phyloP scores from a whole-genome alignment of 164 flowering plant species.

The Berberis thunbergii region DNA sequence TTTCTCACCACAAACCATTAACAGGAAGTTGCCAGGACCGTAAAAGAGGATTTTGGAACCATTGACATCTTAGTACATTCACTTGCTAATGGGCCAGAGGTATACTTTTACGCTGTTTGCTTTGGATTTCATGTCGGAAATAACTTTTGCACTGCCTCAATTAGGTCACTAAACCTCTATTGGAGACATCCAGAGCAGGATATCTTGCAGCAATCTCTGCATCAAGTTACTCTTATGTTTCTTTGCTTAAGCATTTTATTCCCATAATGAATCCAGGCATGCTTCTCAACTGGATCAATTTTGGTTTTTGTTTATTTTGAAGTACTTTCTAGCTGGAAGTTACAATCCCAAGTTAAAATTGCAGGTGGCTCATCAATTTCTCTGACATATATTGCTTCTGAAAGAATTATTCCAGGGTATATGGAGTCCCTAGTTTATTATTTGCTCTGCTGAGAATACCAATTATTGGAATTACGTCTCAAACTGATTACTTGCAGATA shows the following conservation, averaged over 20 bases:
- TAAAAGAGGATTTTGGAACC: conserved; percentile 87
- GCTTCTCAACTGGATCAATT: conserved; percentile 4
- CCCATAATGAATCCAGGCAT: conserved; percentile 97
- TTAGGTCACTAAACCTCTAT: conserved; percentile 85
- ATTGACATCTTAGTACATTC: conserved; percentile 98
- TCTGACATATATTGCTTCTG: conserved; percentile 96
- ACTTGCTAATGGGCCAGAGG: conserved; percentile 98
- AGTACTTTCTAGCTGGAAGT: conserved; percentile 4
- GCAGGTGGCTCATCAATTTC: conserved; percentile 92
- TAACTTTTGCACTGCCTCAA: background rate
- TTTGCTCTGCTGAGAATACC: background rate
- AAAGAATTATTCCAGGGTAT: conserved; percentile 94
- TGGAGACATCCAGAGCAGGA: conserved; percentile 90
- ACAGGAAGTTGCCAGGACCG: conserved; percentile 86
- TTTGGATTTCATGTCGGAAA: background rate
- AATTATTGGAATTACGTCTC: background rate
- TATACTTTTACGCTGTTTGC: conserved; percentile 12
- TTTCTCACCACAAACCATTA: background rate
- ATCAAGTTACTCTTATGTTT: conserved; percentile 89
- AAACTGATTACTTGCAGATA: conserved; percentile 38
- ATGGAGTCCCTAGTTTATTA: background rate
- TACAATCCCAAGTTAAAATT: conserved; percentile 9
- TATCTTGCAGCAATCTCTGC: conserved; percentile 96
- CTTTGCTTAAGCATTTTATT: conserved; percentile 79
- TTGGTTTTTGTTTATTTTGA: background rate